These are phyloP conservation scores for Hordeum marinum DNA, from an alignment of 176 grass and related monocot genomes.

Conservation along the genomic window DNA sequence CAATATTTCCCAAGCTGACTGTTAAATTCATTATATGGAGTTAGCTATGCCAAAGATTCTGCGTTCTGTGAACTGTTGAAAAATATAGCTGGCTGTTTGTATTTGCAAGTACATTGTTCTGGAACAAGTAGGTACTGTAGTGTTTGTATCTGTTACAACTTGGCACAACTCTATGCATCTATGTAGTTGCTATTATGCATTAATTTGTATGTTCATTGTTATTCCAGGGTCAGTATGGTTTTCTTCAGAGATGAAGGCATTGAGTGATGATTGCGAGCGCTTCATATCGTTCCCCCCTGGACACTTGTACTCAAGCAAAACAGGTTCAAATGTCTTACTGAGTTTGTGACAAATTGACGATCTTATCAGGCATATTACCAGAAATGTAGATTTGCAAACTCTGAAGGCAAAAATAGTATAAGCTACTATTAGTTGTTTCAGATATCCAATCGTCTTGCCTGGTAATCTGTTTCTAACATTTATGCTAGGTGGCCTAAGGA, in stretches of 20 bases:
- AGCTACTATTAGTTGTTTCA: not conserved
- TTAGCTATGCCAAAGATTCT: not conserved
- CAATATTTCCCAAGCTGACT: not conserved
- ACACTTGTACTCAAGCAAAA: slow-evolving; percentile 96
- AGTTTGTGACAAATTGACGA: slow-evolving; percentile 1
- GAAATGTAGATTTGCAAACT: not conserved
- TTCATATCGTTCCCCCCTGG: slow-evolving; percentile 95
- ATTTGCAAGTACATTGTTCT: not conserved
- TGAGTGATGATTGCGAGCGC: slow-evolving; percentile 96
- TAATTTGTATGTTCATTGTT: slow-evolving; percentile 11
- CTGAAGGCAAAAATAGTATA: not conserved
- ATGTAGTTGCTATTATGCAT: not conserved
- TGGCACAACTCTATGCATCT: not conserved
- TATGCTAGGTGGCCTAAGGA: slow-evolving; percentile 60
- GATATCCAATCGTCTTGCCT: slow-evolving; percentile 17
- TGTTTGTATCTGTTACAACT: not conserved
- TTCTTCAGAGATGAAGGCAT: slow-evolving; percentile 98
- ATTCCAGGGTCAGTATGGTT: slow-evolving; percentile 97
- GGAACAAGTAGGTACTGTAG: not conserved
- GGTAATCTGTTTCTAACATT: slow-evolving; percentile 10
- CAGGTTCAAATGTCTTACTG: slow-evolving; percentile 42
- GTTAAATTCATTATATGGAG: not conserved
- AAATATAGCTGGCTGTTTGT: not conserved
- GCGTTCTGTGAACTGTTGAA: not conserved
- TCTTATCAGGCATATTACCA: not conserved